phyloP scores from a whole-genome alignment of 495 filamentous ascomycete species.

The Xylaria venustula region DNA sequence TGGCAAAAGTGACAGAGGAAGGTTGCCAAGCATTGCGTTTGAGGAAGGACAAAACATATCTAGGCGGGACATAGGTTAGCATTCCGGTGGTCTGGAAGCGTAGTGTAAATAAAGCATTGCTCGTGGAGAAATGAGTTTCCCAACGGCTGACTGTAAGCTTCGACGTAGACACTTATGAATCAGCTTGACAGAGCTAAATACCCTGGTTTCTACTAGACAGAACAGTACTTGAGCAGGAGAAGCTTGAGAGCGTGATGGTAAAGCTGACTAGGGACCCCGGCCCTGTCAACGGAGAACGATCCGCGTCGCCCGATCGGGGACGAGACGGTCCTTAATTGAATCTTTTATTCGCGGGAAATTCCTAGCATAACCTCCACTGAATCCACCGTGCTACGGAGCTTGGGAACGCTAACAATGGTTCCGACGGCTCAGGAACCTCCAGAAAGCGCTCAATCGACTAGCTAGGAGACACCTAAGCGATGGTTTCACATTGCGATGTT shows the following conservation, averaged over 20 bases:
- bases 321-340: not conserved
- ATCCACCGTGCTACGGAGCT: slow-evolving; percentile 1
- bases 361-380: not conserved
- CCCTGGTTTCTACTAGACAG: not conserved
- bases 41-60: not conserved
- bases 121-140: not conserved
- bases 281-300: not conserved
- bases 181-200: not conserved
- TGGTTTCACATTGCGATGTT: not conserved
- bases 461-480: not conserved
- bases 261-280: not conserved
- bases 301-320: slow-evolving; percentile 10
- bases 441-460: not conserved
- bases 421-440: not conserved
- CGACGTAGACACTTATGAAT: not conserved
- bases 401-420: not conserved
- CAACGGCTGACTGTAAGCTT: not conserved
- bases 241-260: not conserved
- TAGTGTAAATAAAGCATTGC: not conserved
- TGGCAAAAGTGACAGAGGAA: not conserved
- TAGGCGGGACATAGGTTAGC: not conserved
- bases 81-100: not conserved
- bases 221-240: not conserved
- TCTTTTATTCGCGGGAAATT: slow-evolving; percentile 18
- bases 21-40: not conserved